phyloP scores from a whole-genome alignment of 2,329 filamentous ascomycete species.

The Pestalotiopsis sp. region DNA sequence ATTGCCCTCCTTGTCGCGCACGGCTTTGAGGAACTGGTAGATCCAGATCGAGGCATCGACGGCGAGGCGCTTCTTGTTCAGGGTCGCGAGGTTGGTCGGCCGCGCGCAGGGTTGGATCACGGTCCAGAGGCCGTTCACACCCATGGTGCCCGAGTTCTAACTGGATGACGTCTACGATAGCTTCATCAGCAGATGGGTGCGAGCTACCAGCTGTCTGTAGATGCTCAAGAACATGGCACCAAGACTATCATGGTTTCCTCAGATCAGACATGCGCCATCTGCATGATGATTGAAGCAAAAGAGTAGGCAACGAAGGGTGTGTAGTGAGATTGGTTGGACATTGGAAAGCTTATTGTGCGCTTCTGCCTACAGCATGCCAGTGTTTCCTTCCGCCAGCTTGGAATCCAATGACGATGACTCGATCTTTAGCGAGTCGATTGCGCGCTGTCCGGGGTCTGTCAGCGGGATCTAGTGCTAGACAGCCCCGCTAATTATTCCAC shows the following conservation, averaged over 20 bases:
- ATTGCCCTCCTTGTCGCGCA: conserved; percentile 97
- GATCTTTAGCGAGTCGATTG: conserved; percentile 8
- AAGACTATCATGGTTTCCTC: neutral
- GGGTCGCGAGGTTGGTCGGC: conserved; percentile 91
- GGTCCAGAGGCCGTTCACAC: conserved; percentile 97
- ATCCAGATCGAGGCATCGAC: conserved; percentile 99
- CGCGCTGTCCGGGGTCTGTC: neutral
- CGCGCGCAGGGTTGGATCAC: conserved; percentile 93
- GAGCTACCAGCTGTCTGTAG: neutral
- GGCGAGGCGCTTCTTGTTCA: conserved; percentile 93
- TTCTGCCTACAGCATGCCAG: neutral
- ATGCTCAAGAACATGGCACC: conserved; percentile 11
- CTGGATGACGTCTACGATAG: conserved; percentile 3
- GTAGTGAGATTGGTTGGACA: neutral
- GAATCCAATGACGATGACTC: conserved; percentile 11
- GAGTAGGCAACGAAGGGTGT: neutral
- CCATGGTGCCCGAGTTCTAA: conserved; percentile 60
- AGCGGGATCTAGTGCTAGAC: neutral
- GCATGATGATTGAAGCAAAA: neutral
- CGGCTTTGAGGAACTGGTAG: conserved; percentile 98
- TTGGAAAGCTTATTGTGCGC: neutral
- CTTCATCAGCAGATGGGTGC: neutral
- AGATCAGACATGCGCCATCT: neutral
- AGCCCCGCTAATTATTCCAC: conserved; percentile 4
- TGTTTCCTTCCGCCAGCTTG: neutral